A percentile compares a stretch with the other conserved stretches of the same genome.
These are phyloP conservation scores for Brettanomyces sp. DNA, from an alignment of 805 yeast genomes.

Conservation along the genomic window DNA sequence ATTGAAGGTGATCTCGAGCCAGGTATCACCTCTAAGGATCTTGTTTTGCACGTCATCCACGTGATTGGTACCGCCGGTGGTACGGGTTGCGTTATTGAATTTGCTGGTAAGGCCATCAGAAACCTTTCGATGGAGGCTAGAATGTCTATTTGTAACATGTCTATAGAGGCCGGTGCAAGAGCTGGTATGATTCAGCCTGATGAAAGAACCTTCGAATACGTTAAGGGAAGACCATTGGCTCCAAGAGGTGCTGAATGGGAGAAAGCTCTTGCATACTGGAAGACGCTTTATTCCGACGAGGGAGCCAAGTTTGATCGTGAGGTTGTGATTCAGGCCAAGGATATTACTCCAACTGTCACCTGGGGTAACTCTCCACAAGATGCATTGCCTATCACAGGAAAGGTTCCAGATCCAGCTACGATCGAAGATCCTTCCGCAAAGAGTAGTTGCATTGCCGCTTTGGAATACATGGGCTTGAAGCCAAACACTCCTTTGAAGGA, in stretches of 20 bases:
- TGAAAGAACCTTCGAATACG: slow-evolving; percentile 75
- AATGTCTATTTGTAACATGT: slow-evolving; percentile 99
- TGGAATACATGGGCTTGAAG: slow-evolving; percentile 81
- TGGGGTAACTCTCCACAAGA: slow-evolving; percentile 99
- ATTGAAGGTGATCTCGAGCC: slow-evolving; percentile 77
- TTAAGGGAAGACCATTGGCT: slow-evolving; percentile 89
- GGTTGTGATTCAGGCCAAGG: slow-evolving; percentile 69
- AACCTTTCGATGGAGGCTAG: slow-evolving; percentile 91
- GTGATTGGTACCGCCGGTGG: slow-evolving; percentile 99
- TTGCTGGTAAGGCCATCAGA: slow-evolving; percentile 91
- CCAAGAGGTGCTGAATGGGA: slow-evolving; percentile 95
- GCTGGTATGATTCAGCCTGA: slow-evolving; percentile 99
- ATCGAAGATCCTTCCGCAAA: slow-evolving; percentile 64
- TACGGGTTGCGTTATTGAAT: slow-evolving; percentile 94
- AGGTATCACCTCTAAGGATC: slow-evolving; percentile 94
- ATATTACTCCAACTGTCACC: slow-evolving; percentile 90
- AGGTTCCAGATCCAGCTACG: slow-evolving; percentile 83
- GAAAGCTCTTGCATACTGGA: slow-evolving; percentile 89
- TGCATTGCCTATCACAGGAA: slow-evolving; percentile 87
- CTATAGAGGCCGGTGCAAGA: slow-evolving; percentile 98
- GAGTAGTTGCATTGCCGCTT: slow-evolving; percentile 84
- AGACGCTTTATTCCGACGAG: slow-evolving; percentile 74
- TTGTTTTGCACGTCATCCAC: slow-evolving; percentile 90
- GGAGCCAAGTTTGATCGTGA: slow-evolving; percentile 87
- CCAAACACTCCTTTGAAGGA: slow-evolving; percentile 73